These are phyloP conservation scores for Pseudocercospora ulei DNA, from an alignment of 2,329 filamentous ascomycete genomes.

Conservation along the genomic window DNA sequence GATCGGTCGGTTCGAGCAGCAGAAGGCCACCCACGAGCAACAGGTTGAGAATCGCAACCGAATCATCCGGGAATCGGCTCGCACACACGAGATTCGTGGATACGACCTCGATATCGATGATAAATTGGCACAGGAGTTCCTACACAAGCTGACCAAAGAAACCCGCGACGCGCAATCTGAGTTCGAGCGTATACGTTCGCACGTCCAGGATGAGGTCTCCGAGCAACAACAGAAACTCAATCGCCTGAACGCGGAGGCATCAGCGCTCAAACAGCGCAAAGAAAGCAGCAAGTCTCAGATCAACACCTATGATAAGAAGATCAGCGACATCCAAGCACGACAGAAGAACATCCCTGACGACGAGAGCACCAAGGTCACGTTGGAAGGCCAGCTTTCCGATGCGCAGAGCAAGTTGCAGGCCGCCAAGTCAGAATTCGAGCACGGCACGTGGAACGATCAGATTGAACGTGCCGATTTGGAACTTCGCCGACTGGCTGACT, in stretches of 20 bases:
- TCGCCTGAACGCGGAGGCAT: slow-evolving; percentile 63
- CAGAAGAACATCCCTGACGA: slow-evolving; percentile 68
- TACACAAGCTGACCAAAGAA: slow-evolving; percentile 64
- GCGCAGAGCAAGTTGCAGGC: slow-evolving; percentile 54
- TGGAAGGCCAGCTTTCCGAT: slow-evolving; percentile 65
- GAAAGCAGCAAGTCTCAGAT: slow-evolving; percentile 65
- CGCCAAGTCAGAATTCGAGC: slow-evolving; percentile 54
- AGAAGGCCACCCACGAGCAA: slow-evolving; percentile 76
- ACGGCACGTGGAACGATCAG: slow-evolving; percentile 59
- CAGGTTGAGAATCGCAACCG: slow-evolving; percentile 62
- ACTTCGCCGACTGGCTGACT: slow-evolving; percentile 60
- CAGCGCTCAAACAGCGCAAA: slow-evolving; percentile 58
- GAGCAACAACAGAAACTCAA: slow-evolving; percentile 63
- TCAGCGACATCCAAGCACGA: slow-evolving; percentile 55
- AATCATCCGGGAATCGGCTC: slow-evolving; percentile 68
- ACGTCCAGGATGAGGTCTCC: slow-evolving; percentile 64
- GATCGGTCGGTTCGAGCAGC: slow-evolving; percentile 69
- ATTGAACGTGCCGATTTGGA: slow-evolving; percentile 57
- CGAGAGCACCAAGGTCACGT: slow-evolving; percentile 68
- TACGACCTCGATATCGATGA: slow-evolving; percentile 73
- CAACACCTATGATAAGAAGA: slow-evolving; percentile 60
- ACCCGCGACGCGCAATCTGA: slow-evolving; percentile 68
- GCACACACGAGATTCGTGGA: slow-evolving; percentile 67
- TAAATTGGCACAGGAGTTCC: slow-evolving; percentile 62
- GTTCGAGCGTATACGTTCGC: slow-evolving; percentile 62